phyloP scores from a whole-genome alignment of 495 filamentous ascomycete species.

The Beverwykella pulmonaria region DNA sequence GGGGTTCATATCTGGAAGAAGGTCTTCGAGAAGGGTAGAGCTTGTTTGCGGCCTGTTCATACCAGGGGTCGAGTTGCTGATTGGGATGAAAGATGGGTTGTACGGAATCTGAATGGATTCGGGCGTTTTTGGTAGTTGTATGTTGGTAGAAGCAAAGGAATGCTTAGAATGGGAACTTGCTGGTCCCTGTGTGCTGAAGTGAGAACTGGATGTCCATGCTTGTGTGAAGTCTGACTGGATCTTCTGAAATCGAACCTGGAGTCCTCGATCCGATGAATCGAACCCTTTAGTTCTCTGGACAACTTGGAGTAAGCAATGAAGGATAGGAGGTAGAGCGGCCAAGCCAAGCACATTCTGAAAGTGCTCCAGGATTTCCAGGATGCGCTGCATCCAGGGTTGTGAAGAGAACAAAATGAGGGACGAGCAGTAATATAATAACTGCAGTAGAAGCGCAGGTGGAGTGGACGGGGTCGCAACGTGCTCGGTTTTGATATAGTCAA shows the following conservation, averaged over 20 bases:
- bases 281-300: not conserved
- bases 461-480: not conserved
- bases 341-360: constrained; percentile 14
- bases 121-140: constrained; percentile 19
- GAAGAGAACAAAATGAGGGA: not conserved
- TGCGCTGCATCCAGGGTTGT: constrained; percentile 2
- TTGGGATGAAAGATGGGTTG: not conserved
- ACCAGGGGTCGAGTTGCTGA: not conserved
- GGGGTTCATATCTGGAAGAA: constrained; percentile 27
- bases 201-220: constrained; percentile 3
- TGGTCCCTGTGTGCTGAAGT: not conserved
- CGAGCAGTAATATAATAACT: constrained; percentile 6
- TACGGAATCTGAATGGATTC: constrained; percentile 21
- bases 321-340: constrained; percentile 10
- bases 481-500: constrained; percentile 12
- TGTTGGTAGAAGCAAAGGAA: constrained; percentile 5
- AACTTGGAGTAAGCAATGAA: constrained; percentile 9
- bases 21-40: constrained; percentile 23
- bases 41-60: not conserved
- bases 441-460: constrained; percentile 23
- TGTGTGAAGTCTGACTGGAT: constrained; percentile 3
- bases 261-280: not conserved
- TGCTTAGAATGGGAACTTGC: not conserved
- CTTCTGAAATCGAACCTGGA: constrained; percentile 4
- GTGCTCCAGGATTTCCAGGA: constrained; percentile 6